Evolutionary conservation across 345 rosid genomes (phyloP), one percentile per base, ranked within the genome.

Genomic region (Brassica carinata): DNA sequence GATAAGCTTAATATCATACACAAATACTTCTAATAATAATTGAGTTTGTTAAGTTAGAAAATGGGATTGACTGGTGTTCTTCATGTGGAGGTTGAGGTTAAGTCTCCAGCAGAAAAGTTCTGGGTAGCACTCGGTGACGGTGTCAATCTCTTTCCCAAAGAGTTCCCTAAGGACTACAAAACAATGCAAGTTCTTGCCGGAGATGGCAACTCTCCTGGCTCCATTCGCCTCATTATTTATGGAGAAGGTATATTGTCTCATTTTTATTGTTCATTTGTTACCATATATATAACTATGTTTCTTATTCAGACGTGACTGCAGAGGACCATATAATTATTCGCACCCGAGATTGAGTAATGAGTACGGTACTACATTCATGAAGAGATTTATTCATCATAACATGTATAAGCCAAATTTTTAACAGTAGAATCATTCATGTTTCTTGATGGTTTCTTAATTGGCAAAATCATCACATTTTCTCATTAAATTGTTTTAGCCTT

Each of bases 131-230:
- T 94, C 18, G 89, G 95, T 34, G 92, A 94, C 67, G 89, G 94
- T 10, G 77, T 90, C 75, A 76, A 74, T 43, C 83, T 90, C 40
- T 90, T 91, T 71, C 97, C 97, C 26, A 87, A 80, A 84, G 84
- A 81, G 53, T 87, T 92, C 76, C 91, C 98, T 72, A 81, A 91
- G 5, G 91, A 90, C 72, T 95, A 91, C 89, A 88, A 90, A 89
- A 83, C 83, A 87, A 92, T 95, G 79, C 85, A 90, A 81, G 89
- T 92, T 30, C 89, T 92, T 1, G 85, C 91, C 69, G 98, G 99
- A 11, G 98, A 95, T 69, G 99, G 97, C 67, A 91, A 89, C 83
- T 80, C 87, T 34, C 83, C 89, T 31, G 96, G 98, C 75, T 87
- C 99, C 10, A 64, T 92, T 71, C 97, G 97, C 55, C 89, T 84